Evolutionary conservation across 108 stramenopile species (phyloP).

Genomic region (Skeletonema grethae): DNA sequence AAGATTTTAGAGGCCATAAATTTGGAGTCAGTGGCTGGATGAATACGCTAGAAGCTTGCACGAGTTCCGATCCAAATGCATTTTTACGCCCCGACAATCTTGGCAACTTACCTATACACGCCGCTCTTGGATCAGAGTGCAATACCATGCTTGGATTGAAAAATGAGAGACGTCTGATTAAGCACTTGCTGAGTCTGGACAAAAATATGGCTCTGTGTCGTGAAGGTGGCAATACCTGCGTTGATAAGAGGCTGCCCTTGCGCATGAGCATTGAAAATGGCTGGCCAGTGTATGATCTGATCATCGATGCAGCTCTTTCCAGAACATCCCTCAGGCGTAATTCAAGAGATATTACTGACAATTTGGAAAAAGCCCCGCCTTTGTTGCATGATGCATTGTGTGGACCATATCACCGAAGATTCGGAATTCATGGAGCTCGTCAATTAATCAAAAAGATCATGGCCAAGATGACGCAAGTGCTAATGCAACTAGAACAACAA

Average conservation of each 20-base stretch:
- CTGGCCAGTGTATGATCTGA: conserved; percentile 51
- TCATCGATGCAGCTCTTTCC: conserved; percentile 25
- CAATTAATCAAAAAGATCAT: conserved; percentile 49
- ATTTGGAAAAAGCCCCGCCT: conserved; percentile 5
- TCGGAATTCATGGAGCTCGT: conserved; percentile 48
- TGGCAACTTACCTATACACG: conserved; percentile 52
- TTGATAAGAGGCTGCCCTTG: conserved; percentile 32
- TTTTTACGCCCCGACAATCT: conserved; percentile 37
- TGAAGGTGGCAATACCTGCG: conserved; percentile 18
- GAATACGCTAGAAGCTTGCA: conserved; percentile 47
- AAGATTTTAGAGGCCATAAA: conserved; percentile 36
- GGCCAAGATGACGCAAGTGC: not conserved
- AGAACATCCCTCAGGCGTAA: conserved; percentile 11
- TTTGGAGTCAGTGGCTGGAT: conserved; percentile 44
- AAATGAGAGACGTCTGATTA: conserved; percentile 44
- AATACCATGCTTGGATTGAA: conserved; percentile 39
- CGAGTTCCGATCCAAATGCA: conserved; percentile 36
- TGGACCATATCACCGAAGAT: conserved; percentile 34
- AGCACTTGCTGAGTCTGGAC: conserved; percentile 37
- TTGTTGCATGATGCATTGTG: conserved; percentile 43
- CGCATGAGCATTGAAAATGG: conserved; percentile 43
- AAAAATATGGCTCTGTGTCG: conserved; percentile 27
- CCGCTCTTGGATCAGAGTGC: conserved; percentile 50
- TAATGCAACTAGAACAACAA: not conserved
- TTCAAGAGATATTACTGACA: conserved; percentile 14